Base-by-base conservation (phyloP, 192 early-diverging fungal genomes). In the Coemansia sp. region DNA sequence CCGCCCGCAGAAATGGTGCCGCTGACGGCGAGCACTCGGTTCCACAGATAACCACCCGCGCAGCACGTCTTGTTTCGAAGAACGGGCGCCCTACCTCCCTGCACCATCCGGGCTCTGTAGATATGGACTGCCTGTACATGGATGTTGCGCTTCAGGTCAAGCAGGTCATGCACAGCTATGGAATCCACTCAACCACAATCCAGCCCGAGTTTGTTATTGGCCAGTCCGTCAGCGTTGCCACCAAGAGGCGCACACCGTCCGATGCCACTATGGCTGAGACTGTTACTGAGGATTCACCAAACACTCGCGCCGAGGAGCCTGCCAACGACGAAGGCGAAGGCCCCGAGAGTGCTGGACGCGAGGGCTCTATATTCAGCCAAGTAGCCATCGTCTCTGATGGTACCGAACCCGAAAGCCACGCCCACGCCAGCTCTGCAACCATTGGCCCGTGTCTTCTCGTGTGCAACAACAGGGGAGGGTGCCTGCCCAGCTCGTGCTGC, bases 101-200 rank as follows among this genome's bases (percentile, higher is more conserved):
- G 40, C 55, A 56, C 20, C 60, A 56, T 34, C 67, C 74, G 2
- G 54, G 64, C 10, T 41, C 61, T 2, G 74, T 81, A 9, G 79
- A 81, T 45, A 81, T 81, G 62, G 67, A 86, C 54, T 81, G 79
- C 29, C 40, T 81, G 70, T 95, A 92, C 63, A 91, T 91, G 88
- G 70, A 73, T 8, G 79, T 95, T 22, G 89, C 91, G 8, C 63
- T 83, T 17, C 59, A 81, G 13, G 86, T 97, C 68, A 92, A 93
- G 82, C 70, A 65, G n/a, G 71, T 88, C 20, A 85, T 97, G 79
- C 93, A 95, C 67, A 61, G 69, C 2, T 79, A 87, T 61, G 94
- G 94, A 14, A 82, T 97, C 38, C 95, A 97, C 68, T 90, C 90
- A 22, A 91, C 90, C 1, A 95, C 94, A 3, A 89, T 97, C 45